phyloP scores from a whole-genome alignment of 2,329 filamentous ascomycete genomes.

The Fusarium phyllophilum region DNA sequence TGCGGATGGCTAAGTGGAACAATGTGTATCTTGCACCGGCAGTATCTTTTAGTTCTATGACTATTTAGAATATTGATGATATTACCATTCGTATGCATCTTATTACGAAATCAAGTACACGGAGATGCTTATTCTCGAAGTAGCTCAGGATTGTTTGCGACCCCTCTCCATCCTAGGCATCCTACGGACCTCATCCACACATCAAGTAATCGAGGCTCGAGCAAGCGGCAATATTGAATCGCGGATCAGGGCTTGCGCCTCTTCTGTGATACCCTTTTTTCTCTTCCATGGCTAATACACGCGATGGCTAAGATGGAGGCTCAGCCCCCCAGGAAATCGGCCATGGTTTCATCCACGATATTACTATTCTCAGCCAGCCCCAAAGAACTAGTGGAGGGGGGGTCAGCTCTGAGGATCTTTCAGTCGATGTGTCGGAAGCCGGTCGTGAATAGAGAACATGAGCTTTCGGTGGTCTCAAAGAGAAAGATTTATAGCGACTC shows the following conservation, averaged over 20 bases:
- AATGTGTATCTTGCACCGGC: too few species aligned
- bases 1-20: too few species aligned
- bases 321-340: not conserved
- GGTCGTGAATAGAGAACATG: not conserved
- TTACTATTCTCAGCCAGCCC: not conserved
- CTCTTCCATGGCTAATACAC: rapidly evolving
- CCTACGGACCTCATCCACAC: too few species aligned
- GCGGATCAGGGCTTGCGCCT: rapidly evolving
- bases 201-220: not conserved
- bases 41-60: too few species aligned
- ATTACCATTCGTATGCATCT: too few species aligned
- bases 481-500: not conserved
- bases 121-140: too few species aligned
- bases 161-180: too few species aligned
- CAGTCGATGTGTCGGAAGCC: not conserved
- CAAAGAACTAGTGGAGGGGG: not conserved
- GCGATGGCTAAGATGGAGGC: not conserved
- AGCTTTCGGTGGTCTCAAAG: rapidly evolving
- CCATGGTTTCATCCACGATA: not conserved
- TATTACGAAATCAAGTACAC: too few species aligned
- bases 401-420: not conserved
- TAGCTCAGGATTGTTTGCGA: too few species aligned
- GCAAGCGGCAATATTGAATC: rapidly evolving
- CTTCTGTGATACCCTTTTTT: rapidly evolving
- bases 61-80: too few species aligned